These are phyloP conservation scores for Paramecium sexaurelia DNA, from an alignment of 73 alveolate species.

Conservation along the genomic window DNA sequence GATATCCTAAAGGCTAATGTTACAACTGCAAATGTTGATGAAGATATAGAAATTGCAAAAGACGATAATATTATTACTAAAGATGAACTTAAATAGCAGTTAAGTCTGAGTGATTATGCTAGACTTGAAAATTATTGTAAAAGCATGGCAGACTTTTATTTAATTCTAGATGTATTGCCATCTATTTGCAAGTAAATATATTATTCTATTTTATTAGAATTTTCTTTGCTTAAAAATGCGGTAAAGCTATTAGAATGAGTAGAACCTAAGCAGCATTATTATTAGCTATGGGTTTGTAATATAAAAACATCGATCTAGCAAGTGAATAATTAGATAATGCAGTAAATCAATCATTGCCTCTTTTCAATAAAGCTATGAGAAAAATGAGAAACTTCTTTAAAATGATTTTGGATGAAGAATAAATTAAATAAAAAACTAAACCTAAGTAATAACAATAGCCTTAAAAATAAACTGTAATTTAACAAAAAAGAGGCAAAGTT, in stretches of 20 bases:
- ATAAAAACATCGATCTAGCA: conserved; percentile 82
- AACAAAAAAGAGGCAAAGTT: neutral
- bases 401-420: conserved; percentile 24
- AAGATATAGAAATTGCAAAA: conserved; percentile 17
- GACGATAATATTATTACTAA: conserved; percentile 59
- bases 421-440: neutral
- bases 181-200: conserved; percentile 74
- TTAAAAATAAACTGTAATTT: neutral
- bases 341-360: conserved; percentile 86
- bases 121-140: conserved; percentile 95
- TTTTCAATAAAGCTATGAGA: conserved; percentile 85
- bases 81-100: conserved; percentile 74
- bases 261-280: conserved; percentile 90
- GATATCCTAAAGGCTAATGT: conserved; percentile 75
- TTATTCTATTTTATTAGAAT: neutral
- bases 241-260: conserved; percentile 77
- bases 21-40: conserved; percentile 29
- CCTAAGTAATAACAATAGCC: neutral
- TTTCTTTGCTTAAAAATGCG: conserved; percentile 77
- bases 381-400: conserved; percentile 49
- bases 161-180: conserved; percentile 95
- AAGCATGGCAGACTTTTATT: conserved; percentile 93
- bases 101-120: conserved; percentile 89
- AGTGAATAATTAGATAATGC: conserved; percentile 83
- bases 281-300: conserved; percentile 93